phyloP scores from a whole-genome alignment of 768 basidiomycete genomes.

The Serendipita vermifera region DNA sequence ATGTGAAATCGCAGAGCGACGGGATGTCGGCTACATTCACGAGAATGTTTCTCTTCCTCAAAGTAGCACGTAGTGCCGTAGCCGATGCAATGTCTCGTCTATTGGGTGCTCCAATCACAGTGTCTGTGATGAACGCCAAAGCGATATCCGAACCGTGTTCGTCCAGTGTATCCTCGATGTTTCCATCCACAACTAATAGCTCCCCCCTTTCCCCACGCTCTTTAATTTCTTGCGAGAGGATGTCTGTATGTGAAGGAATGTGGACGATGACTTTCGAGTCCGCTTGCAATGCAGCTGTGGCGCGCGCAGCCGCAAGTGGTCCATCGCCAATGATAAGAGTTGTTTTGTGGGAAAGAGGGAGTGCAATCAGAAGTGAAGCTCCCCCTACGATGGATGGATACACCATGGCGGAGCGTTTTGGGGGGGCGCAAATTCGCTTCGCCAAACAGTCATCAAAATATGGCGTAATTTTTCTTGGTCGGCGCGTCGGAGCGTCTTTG shows the following conservation, averaged over 20 bases:
- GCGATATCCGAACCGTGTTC: constrained; percentile 16
- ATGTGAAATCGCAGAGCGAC: constrained; percentile 77
- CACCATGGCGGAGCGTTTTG: neutral
- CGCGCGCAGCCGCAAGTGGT: constrained; percentile 71
- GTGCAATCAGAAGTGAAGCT: constrained; percentile 69
- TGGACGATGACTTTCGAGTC: constrained; percentile 59
- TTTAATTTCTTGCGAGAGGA: constrained; percentile 53
- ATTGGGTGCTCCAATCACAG: constrained; percentile 31
- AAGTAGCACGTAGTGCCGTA: constrained; percentile 40
- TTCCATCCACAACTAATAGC: constrained; percentile 46
- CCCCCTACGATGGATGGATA: constrained; percentile 26
- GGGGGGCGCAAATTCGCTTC: no score
- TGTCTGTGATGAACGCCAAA: constrained; percentile 67
- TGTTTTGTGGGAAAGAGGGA: constrained; percentile 40
- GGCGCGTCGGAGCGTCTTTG: no score
- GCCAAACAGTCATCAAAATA: no score
- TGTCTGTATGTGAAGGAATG: neutral
- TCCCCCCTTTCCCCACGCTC: constrained; percentile 48
- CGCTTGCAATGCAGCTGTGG: constrained; percentile 71
- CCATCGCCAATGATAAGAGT: constrained; percentile 67
- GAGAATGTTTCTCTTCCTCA: constrained; percentile 47
- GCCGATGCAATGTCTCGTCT: constrained; percentile 44
- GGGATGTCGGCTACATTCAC: constrained; percentile 84
- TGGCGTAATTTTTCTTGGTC: no score
- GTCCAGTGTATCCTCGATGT: constrained; percentile 22